Evolutionary conservation across 2,329 filamentous ascomycete species (phyloP), one percentile per base, ranked within the genome.

Genomic region (Endothia cerciana): DNA sequence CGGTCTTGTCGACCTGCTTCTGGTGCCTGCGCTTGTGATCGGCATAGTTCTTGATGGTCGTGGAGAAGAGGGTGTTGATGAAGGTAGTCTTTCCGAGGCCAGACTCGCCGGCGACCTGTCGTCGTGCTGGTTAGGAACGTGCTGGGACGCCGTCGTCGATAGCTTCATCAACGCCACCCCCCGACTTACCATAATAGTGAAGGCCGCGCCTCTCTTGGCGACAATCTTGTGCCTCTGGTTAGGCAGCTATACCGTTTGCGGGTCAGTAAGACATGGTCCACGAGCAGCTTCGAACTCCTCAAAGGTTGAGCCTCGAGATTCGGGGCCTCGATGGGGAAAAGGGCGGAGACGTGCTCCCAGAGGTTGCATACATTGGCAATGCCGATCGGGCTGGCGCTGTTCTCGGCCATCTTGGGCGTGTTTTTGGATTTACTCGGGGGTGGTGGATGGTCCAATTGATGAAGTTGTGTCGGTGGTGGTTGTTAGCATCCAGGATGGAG

Each of bases 31-130:
- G 92, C 87, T 97, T 97, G 88, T 99, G 94, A 82, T 99, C 95
- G 87, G 95, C 95, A 81, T 99, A 99, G 88, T 98, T 99, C 88
- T 99, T 99, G 88, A 99, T 99, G 75, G 95, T 99, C 72, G 96
- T 99, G 70, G 95, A 99, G 87, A 99, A 99, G 69, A 99, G 90
- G 68, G 95, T 99, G 89, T 99, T 99, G 89, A 99, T 98, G 83
- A 99, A 99, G 75, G 95, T 99, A 33, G 96, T 99, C 89, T 99
- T 99, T 85, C 95, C 95, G 74, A 98, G 84, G 77, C 94, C 94
- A 73, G 95, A 98, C 85, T 99, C 94, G 84, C 94, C 94, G 83
- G 95, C 95, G 82, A 98, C 93, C 93, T 97, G 75, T 58, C 36
- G 25, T 28, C 36, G 25, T 28, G 22, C 38, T 55, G 25, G 19